A percentile compares a stretch with the other conserved stretches of the same genome.
Conservation (phyloP, 352 stramenopile species). For the Phytophthora idaei region DNA sequence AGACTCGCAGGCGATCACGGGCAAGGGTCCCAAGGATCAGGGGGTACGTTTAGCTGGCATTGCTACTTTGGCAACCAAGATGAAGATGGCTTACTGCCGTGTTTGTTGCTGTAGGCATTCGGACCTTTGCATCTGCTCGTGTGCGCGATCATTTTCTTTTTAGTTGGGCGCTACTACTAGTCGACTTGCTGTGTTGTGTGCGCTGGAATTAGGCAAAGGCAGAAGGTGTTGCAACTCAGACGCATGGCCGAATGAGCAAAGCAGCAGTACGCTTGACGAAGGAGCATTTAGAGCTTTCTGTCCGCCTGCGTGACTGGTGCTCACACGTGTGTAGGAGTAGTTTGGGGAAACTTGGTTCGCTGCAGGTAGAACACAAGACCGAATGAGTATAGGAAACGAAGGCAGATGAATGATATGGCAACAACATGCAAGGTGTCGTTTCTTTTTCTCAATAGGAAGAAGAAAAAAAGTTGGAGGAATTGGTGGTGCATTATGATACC, state of each 20-base stretch:
- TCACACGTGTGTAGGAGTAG: constrained; percentile 23
- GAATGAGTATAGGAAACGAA: constrained; percentile 21
- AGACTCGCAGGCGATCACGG: constrained; percentile 39
- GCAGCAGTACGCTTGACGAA: constrained; percentile 26
- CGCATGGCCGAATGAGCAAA: constrained; percentile 8
- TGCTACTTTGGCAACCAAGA: not conserved
- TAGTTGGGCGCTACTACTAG: constrained; percentile 88
- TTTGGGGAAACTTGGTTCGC: constrained; percentile 19
- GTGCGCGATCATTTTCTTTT: constrained; percentile 90
- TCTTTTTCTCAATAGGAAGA: not conserved
- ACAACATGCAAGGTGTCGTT: constrained; percentile 7
- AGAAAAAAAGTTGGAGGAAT: no score
- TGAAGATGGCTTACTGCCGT: constrained; percentile 6
- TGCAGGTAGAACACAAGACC: constrained; percentile 28
- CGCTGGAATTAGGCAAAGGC: constrained; percentile 21
- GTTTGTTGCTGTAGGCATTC: constrained; percentile 50
- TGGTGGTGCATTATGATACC: no score
- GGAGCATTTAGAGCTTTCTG: constrained; percentile 38
- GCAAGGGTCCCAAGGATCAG: constrained; percentile 53
- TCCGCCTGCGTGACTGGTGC: constrained; percentile 16
- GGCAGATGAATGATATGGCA: constrained; percentile 34
- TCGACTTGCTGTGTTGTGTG: constrained; percentile 13
- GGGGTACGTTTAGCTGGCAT: constrained; percentile 46
- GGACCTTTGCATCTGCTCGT: constrained; percentile 84
- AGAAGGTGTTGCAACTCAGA: constrained; percentile 27